Conservation (phyloP, 2,329 filamentous ascomycete species). For the Trichophyton benhamiae region DNA sequence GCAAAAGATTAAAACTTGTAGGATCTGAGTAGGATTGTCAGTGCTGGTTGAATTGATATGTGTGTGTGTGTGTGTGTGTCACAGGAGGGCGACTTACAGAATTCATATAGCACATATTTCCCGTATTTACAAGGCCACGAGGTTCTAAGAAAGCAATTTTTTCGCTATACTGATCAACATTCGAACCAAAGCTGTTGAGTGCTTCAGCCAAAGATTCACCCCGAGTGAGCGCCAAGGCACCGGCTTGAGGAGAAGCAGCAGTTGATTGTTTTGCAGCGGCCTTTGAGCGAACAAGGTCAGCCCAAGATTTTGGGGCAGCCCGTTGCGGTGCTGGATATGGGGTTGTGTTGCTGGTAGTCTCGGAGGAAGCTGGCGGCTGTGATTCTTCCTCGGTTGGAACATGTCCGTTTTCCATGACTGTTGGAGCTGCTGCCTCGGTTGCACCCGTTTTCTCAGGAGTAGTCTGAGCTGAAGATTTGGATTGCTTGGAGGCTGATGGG, state of each 20-base stretch:
- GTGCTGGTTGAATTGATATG: conserved; percentile 16
- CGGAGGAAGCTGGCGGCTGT: neutral
- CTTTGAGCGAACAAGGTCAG: conserved; percentile 51
- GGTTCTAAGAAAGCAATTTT: conserved; percentile 80
- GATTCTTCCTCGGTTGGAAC: conserved; percentile 3
- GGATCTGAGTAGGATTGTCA: conserved; percentile 47
- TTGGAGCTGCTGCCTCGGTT: conserved; percentile 3
- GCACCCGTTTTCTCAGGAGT: conserved; percentile 10
- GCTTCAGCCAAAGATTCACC: conserved; percentile 61
- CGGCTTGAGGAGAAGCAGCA: conserved; percentile 10
- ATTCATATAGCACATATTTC: conserved; percentile 99
- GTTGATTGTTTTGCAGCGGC: conserved; percentile 25
- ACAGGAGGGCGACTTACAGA: conserved; percentile 54
- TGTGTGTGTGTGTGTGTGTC: neutral
- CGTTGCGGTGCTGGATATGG: conserved; percentile 30
- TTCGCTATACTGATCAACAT: conserved; percentile 42
- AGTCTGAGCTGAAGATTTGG: neutral
- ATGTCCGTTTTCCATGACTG: conserved; percentile 2
- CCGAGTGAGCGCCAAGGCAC: conserved; percentile 37
- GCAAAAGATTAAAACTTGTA: conserved; percentile 92
- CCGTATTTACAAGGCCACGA: conserved; percentile 85
- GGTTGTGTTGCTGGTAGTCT: conserved; percentile 8
- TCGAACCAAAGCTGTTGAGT: conserved; percentile 59
- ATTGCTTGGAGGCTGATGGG: conserved; percentile 22
- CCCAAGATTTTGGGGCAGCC: conserved; percentile 54